Evolutionary conservation across 2,329 filamentous ascomycete species (phyloP), one percentile per base, ranked within the genome.

Genomic region (Pseudodiploospora longispora): DNA sequence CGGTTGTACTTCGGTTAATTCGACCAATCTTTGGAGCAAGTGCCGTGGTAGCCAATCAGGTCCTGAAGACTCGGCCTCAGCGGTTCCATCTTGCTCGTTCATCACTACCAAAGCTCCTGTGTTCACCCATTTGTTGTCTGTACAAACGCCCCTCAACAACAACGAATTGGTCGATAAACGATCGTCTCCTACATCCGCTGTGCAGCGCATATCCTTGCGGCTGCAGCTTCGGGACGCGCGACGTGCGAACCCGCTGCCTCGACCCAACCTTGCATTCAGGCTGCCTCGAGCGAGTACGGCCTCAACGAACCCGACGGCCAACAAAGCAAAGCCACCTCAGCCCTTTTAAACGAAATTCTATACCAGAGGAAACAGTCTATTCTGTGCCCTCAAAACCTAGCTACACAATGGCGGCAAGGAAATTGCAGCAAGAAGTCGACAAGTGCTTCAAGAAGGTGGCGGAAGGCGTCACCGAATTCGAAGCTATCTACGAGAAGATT

Each of bases 391-490:
- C 38, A 44, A 49, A 48, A 34, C 28, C 36, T 35, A n/a, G 31
- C 38, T 44, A 47, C 69, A 76, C 66, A 59, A 98, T 98, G 93
- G 88, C 93, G 58, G 87, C 87, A 65, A 82, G 93, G 66, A 98
- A 98, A 76, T 79, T 95, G 58, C 87, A 93, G 67, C 90, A 97
- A 72, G 93, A 98, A 72, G 91, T 97, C 59, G 93, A 98, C 63
- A 95, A 96, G 74, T 95, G 88, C 79, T 97, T 96, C 81, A 98
- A 98, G 71, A 95, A 95, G 76, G 90, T 97, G 60, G 78, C 81
- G 39, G 91, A 97, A 72, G 93, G 93, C 43, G 89, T 97, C 44
- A 75, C 82, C 50, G 85, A 90, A 52, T 98, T 98, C 66, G 89
- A 97, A 63, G 77, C 76, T 60, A 96, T 97, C 59, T 95, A 97